Evolutionary conservation across 129 eudicot genomes (phyloP).

Genomic region (Centella asiatica): DNA sequence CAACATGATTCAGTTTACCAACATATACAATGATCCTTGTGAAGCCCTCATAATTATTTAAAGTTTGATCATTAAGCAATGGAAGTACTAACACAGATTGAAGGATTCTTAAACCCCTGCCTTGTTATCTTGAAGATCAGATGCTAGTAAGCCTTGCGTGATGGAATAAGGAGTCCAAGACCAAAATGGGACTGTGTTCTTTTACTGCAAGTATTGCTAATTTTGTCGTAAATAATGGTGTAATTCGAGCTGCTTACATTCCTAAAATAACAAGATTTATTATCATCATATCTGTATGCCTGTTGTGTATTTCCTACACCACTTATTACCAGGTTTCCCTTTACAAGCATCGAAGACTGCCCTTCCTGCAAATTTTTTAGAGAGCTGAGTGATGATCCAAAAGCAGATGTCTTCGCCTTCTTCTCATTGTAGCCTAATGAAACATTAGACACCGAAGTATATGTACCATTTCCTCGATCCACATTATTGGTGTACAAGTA

Average conservation of each 20-base stretch:
- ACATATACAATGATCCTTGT: not conserved
- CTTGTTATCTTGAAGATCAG: constrained; percentile 13
- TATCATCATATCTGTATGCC: constrained; percentile 33
- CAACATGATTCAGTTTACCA: not conserved
- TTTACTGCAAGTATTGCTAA: constrained; percentile 33
- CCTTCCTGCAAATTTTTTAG: constrained; percentile 55
- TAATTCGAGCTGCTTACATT: constrained; percentile 65
- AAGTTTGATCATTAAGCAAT: constrained; percentile 3
- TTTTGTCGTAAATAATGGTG: constrained; percentile 68
- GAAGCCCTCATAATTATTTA: not conserved
- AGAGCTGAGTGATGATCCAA: constrained; percentile 32
- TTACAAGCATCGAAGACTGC: constrained; percentile 56
- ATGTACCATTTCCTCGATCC: constrained; percentile 42
- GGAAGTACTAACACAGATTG: not conserved
- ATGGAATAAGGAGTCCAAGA: not conserved
- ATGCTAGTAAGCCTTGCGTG: constrained; percentile 16
- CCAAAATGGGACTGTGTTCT: constrained; percentile 16
- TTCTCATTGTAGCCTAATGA: constrained; percentile 51
- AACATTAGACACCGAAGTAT: constrained; percentile 32
- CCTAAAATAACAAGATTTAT: constrained; percentile 51
- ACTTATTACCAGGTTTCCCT: constrained; percentile 54
- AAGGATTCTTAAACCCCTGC: not conserved
- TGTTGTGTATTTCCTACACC: constrained; percentile 78
- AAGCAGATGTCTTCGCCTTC: constrained; percentile 22
- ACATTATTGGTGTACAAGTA: constrained; percentile 32